Percentiles rank a stretch among this genome's conserved stretches.
Evolutionary conservation across 352 stramenopile genomes (phyloP).

Genomic region (Globisporangium heterothallicum): DNA sequence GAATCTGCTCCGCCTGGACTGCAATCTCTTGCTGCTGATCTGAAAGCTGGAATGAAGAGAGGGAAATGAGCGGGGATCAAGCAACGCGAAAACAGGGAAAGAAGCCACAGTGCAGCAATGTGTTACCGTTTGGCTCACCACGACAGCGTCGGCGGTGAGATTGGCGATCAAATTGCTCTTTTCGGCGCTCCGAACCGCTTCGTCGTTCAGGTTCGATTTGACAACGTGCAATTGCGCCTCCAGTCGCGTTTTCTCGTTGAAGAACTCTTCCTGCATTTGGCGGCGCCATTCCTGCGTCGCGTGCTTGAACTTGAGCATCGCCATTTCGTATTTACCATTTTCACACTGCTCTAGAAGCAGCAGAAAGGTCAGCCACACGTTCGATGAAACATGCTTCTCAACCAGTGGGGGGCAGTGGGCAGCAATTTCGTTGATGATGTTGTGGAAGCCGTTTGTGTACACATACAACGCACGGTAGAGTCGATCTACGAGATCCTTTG

Average conservation of each 20-base stretch:
- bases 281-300: conserved; percentile 47
- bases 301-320: conserved; percentile 83
- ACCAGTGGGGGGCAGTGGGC: conserved; percentile 53
- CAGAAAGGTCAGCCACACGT: conserved; percentile 75
- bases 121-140: conserved; percentile 33
- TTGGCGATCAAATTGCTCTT: conserved; percentile 50
- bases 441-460: conserved; percentile 83
- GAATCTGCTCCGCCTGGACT: conserved; percentile 38
- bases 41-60: conserved; percentile 21
- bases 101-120: too few species aligned
- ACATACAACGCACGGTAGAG: conserved; percentile 80
- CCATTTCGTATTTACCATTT: conserved; percentile 80
- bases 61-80: background rate
- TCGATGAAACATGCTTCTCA: conserved; percentile 75
- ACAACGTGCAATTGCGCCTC: conserved; percentile 23
- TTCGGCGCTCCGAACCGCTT: conserved; percentile 27
- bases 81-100: background rate
- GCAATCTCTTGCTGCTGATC: conserved; percentile 31
- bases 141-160: conserved; percentile 32
- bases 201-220: conserved; percentile 27
- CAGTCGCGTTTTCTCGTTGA: conserved; percentile 30
- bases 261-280: conserved; percentile 45
- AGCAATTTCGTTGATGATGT: conserved; percentile 77
- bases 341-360: conserved; percentile 76
- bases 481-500: conserved; percentile 68